Conservation (phyloP, 192 early-diverging fungal genomes). For the Cladochytrium replicatum region DNA sequence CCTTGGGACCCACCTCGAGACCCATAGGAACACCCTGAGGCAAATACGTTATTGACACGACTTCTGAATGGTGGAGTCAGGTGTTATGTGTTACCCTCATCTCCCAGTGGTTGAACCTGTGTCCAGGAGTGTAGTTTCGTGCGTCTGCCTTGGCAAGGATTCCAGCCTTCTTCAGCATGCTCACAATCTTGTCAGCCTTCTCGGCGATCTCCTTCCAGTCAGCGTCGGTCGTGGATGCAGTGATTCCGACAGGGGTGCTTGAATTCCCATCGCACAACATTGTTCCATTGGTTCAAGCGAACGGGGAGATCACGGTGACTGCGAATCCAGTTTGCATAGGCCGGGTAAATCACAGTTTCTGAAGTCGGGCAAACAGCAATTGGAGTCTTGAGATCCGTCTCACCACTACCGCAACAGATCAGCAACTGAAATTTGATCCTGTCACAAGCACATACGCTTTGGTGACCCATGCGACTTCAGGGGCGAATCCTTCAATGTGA, state of each 20-base stretch:
- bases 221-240: constrained; percentile 72
- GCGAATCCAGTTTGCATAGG: constrained; percentile 96
- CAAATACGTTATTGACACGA: not conserved
- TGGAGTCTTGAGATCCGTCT: constrained; percentile 85
- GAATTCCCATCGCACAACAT: constrained; percentile 99
- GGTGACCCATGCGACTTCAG: constrained; percentile 99
- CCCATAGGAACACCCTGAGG: constrained; percentile 91
- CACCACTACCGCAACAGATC: constrained; percentile 49
- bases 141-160: constrained; percentile 70
- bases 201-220: constrained; percentile 56
- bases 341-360: constrained; percentile 99
- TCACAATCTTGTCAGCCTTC: constrained; percentile 59
- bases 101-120: constrained; percentile 99
- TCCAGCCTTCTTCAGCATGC: constrained; percentile 57
- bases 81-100: constrained; percentile 40
- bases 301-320: constrained; percentile 94
- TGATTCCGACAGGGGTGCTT: constrained; percentile 96
- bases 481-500: constrained; percentile 98
- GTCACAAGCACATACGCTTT: constrained; percentile 52
- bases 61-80: constrained; percentile 9
- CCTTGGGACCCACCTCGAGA: constrained; percentile 93
- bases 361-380: constrained; percentile 98
- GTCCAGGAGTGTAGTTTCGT: constrained; percentile 82
- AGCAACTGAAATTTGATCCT: constrained; percentile 1
- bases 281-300: constrained; percentile 98